Evolutionary conservation across 83 land plant species (phyloP), one percentile per base, ranked within the genome.

Genomic region (Larix sibirica): DNA sequence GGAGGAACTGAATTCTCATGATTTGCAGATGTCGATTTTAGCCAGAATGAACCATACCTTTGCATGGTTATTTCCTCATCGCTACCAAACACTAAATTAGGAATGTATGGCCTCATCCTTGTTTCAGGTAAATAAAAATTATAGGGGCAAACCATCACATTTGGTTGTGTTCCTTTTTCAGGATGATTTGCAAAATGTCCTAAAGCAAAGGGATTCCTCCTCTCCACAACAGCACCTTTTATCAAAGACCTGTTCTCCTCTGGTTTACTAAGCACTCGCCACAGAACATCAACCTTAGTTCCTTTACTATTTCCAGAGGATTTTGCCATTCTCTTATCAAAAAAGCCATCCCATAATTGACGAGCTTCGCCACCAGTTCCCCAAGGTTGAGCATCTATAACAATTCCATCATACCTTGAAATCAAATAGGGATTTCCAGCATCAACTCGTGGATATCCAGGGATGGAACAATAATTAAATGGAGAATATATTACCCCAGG

Each of bases 141-240:
- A 84, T 97, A 97, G 16, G 98, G 91, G 80, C 98, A 97, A 31
- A 97, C 63, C 97, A 97, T 94, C 4, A 95, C 99, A 86, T 97
- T 97, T n/a, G 99, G 98, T 24, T 64, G 84, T 73, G 75, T 66
- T n/a, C 90, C 96, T 81, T 90, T 86, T 0, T 90, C 87, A 14
- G 99, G 99, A 81, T 97, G 99, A 83, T 97, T 97, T 14, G 96
- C 96, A 82, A 90, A 95, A 83, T 97, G 99, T n/a, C 89, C 99
- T 77, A 92, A 85, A 10, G 99, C 98, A 18, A 97, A 86, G 9
- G 99, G 98, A 82, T 95, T 97, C 21, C 99, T 83, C 23, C 94
- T 81, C 83, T 97, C 99, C 9, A 97, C 50, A 38, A 91, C 70
- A 26, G 91, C 96, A 64, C 93, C 90, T 40, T 86, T 68, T 4